A percentile compares a stretch with the other conserved stretches of the same genome.
Evolutionary conservation across 2,329 filamentous ascomycete species (phyloP).

Genomic region (Ceratocystis variospora): DNA sequence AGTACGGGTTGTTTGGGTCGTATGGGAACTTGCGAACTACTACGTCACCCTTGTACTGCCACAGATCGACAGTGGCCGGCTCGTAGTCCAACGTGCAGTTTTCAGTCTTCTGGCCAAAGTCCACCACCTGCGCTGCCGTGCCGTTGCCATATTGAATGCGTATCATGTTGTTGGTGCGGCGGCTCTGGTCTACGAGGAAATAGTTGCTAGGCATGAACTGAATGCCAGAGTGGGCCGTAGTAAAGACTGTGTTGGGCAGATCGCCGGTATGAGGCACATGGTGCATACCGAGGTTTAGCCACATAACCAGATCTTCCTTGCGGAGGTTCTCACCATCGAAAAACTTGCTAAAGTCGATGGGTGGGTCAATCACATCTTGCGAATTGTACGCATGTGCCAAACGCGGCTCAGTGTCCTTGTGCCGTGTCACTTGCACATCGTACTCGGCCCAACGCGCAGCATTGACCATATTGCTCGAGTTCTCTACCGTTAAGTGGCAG

Average conservation of each 20-base stretch:
- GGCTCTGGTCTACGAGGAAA: constrained; percentile 13
- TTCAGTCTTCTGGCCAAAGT: constrained; percentile 26
- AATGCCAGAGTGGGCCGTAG: constrained; percentile 26
- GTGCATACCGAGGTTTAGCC: constrained; percentile 43
- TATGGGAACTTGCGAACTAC: constrained; percentile 21
- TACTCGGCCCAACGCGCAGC: constrained; percentile 30
- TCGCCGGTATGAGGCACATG: constrained; percentile 38
- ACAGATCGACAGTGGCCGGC: constrained; percentile 24
- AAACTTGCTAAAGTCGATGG: constrained; percentile 35
- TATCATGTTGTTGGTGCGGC: constrained; percentile 27
- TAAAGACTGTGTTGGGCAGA: constrained; percentile 26
- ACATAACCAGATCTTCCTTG: constrained; percentile 33
- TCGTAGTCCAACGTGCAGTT: constrained; percentile 25
- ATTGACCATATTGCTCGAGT: constrained; percentile 29
- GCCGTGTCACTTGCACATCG: constrained; percentile 34
- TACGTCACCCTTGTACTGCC: constrained; percentile 24
- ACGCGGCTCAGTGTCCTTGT: constrained; percentile 31
- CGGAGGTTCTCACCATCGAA: constrained; percentile 23
- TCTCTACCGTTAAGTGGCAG: constrained; percentile 33
- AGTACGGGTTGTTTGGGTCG: constrained; percentile 20
- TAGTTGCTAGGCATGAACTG: constrained; percentile 27
- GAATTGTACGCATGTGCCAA: constrained; percentile 27
- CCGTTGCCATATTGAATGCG: constrained; percentile 29
- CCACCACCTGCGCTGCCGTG: constrained; percentile 24
- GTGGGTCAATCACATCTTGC: constrained; percentile 29